Evolutionary conservation across 2,329 filamentous ascomycete genomes (phyloP), one percentile per base, ranked within the genome.

Genomic region (Malbranchea zuffiana): DNA sequence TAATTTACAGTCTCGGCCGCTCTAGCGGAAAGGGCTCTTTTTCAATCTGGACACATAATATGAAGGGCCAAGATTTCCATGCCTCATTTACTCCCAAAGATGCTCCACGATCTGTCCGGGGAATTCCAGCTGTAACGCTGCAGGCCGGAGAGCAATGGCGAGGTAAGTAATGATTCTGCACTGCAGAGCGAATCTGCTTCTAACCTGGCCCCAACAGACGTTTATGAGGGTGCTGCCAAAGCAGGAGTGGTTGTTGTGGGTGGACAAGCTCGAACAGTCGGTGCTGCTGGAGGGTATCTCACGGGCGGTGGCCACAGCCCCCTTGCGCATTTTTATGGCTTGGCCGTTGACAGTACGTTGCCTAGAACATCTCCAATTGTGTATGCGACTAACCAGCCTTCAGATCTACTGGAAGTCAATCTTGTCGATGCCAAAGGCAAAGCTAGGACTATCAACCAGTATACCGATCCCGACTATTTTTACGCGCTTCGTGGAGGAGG

Each of bases 1-100:
- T 31, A 19, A 12, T 18, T 16, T 29, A 25, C 21, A 46, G 49
- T 25, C 46, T 52, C 11, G 51, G 50, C 3, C 44, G 49, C 8
- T 53, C 50, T 16, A 50, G 47, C 35, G 50, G 50, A 11, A 35
- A 35, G 17, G 47, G 47, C 3, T 32, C 48, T 4, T 48, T 54
- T 35, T 45, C 48, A 19, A 52, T 54, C 19, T 54, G 51, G 51
- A 54, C 51, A 6, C 51, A 54, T 37, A 45, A 47, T 17, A 32
- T 54, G 32, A 53, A 52, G 37, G 49, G 50, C 28, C 47, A 43
- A 30, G 29, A 44, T 23, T 54, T 48, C 48, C 47, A 47, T 32
- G 41, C 46, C 5, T 32, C 25, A 11, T 53, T 50, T 33, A 37
- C 45, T 19, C 48, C 47, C 3, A 37, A 44, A 16, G 41, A 38